phyloP scores from a whole-genome alignment of 208 protist species.

The Trichomonas vaginalis region DNA sequence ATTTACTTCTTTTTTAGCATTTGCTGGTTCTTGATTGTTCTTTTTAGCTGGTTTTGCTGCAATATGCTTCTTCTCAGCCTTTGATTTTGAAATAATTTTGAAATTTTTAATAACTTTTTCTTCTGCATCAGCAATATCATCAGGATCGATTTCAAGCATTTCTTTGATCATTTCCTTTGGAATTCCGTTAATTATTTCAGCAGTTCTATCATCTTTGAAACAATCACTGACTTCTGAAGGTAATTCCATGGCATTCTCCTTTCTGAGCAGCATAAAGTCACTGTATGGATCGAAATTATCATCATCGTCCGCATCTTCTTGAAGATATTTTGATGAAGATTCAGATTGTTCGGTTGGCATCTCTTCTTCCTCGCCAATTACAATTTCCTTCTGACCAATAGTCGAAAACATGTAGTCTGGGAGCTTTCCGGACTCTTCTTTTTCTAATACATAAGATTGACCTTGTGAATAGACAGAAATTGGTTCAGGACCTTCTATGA shows the following conservation, averaged over 20 bases:
- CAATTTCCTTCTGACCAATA: neutral
- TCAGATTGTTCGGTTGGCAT: neutral
- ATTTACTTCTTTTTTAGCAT: neutral
- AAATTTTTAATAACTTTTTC: neutral
- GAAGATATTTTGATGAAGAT: neutral
- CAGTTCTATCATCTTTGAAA: neutral
- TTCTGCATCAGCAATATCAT: neutral
- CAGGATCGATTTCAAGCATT: neutral
- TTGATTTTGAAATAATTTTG: neutral
- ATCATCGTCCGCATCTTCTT: neutral
- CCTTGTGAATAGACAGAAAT: neutral
- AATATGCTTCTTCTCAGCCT: neutral
- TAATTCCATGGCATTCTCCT: neutral
- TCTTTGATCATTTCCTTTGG: neutral
- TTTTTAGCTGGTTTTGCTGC: neutral
- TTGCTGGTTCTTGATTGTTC: neutral
- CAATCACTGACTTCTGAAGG: neutral
- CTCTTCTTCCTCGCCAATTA: neutral
- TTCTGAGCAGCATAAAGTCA: neutral
- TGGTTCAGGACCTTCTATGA: neutral
- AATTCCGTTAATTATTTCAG: neutral
- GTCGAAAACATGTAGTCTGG: neutral
- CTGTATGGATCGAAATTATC: neutral
- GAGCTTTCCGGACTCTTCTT: neutral
- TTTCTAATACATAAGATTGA: neutral